A percentile compares a stretch with the other conserved stretches of the same genome.
Evolutionary conservation across 1,284 basidiomycete species (phyloP).

Genomic region (Boletus sp.): DNA sequence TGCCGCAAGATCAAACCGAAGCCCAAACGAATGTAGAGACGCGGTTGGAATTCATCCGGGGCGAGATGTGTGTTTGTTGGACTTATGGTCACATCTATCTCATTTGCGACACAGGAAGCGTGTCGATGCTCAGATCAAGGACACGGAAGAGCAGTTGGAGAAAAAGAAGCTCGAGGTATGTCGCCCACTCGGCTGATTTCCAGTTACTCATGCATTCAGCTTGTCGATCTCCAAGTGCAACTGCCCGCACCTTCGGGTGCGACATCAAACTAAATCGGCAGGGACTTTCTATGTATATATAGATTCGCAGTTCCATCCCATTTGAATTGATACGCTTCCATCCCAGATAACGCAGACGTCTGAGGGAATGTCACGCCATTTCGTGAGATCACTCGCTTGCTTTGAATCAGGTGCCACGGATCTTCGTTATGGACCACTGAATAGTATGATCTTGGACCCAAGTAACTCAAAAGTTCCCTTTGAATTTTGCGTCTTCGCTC

Average conservation of each 20-base stretch:
- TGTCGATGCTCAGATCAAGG: conserved; percentile 76
- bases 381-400: neutral
- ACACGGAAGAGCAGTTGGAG: conserved; percentile 67
- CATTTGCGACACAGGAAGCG: conserved; percentile 55
- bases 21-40: conserved; percentile 90
- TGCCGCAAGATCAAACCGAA: conserved; percentile 86
- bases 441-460: too few relatives aligned
- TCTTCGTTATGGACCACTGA: too few relatives aligned
- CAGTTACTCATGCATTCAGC: conserved; percentile 37
- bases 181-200: conserved; percentile 3
- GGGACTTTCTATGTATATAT: neutral
- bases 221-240: conserved; percentile 61
- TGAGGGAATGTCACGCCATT: neutral
- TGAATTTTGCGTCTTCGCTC: neutral
- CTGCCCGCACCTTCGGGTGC: conserved; percentile 35
- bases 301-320: neutral
- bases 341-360: neutral
- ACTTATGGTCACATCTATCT: conserved; percentile 4
- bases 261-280: neutral
- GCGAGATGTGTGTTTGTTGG: conserved; percentile 73
- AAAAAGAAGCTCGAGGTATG: conserved; percentile 76
- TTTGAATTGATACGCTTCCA: neutral
- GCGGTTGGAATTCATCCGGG: conserved; percentile 84
- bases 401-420: too few relatives aligned
- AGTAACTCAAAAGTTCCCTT: too few relatives aligned